These are phyloP conservation scores for Kalanchoe fedtschenkoi DNA, from an alignment of 164 flowering plant species.

Conservation along the genomic window DNA sequence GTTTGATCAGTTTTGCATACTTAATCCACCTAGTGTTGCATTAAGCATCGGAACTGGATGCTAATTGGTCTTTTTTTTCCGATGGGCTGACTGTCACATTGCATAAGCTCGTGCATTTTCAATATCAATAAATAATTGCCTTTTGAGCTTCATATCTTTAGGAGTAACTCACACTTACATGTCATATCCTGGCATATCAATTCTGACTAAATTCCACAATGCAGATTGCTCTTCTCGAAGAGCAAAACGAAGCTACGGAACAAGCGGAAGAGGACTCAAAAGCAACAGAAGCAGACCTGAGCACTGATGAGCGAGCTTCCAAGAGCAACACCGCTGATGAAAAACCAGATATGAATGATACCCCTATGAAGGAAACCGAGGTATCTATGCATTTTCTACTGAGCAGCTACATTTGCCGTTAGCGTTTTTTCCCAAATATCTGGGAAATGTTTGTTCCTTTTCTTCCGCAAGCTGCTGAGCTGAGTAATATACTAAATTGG, in stretches of 20 bases:
- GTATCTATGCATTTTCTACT: conserved; percentile 14
- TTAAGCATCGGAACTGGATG: no score
- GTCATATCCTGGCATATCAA: neutral
- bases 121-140: no score
- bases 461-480: no score
- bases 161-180: neutral
- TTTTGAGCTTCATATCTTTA: neutral
- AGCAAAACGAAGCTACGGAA: conserved; percentile 53
- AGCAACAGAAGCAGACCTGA: conserved; percentile 23
- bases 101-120: no score
- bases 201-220: conserved; percentile 9
- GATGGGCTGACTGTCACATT: no score
- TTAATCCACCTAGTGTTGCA: no score
- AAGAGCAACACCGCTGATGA: conserved; percentile 33
- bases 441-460: neutral
- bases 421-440: neutral
- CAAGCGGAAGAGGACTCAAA: conserved; percentile 49
- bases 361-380: conserved; percentile 66
- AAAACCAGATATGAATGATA: conserved; percentile 78
- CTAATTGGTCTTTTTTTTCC: no score
- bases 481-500: neutral
- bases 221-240: conserved; percentile 68
- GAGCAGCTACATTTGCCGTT: neutral
- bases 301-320: conserved; percentile 18
- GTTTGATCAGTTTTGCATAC: no score